Evolutionary conservation across 163 green algal species (phyloP).

Genomic region (Scenedesmus sp.): DNA sequence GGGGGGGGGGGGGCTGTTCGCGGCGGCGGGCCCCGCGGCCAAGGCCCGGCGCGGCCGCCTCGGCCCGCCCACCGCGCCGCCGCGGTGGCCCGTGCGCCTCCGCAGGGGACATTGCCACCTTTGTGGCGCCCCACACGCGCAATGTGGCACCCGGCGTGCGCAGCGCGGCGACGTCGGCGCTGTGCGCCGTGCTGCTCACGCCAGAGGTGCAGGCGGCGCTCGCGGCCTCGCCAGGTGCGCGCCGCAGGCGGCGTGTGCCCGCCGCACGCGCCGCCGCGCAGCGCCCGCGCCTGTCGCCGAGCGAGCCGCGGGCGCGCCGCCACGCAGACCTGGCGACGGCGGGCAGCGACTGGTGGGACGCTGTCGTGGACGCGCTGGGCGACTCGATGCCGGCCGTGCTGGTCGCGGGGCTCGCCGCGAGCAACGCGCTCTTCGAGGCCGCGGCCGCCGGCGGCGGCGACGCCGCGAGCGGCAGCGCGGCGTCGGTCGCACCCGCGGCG

Average conservation of each 20-base stretch:
- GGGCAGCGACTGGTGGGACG: slow-evolving; percentile 41
- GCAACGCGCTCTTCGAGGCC: slow-evolving; percentile 38
- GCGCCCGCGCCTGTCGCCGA: not conserved
- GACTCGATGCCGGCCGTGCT: slow-evolving; percentile 41
- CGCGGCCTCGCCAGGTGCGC: slow-evolving; percentile 36
- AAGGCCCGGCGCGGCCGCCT: too few species aligned
- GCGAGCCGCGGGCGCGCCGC: too few species aligned
- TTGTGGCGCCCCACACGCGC: slow-evolving; percentile 33
- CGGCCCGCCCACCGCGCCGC: too few species aligned
- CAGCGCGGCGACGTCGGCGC: slow-evolving; percentile 28
- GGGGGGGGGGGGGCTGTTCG: too few species aligned
- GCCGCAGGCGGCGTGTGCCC: not conserved
- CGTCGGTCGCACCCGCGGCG: slow-evolving; percentile 14
- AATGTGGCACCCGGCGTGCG: slow-evolving; percentile 28
- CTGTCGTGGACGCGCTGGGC: slow-evolving; percentile 32
- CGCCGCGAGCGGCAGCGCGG: not conserved
- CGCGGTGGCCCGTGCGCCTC: slow-evolving; percentile 4
- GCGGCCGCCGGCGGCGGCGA: not conserved
- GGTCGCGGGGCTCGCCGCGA: slow-evolving; percentile 22
- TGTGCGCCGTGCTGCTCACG: slow-evolving; percentile 43
- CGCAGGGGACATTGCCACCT: slow-evolving; percentile 43
- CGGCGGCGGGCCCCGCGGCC: too few species aligned
- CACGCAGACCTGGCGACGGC: slow-evolving; percentile 21
- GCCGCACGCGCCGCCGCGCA: not conserved
- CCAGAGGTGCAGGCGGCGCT: slow-evolving; percentile 41